Evolutionary conservation across 345 rosid species (phyloP), one percentile per base, ranked within the genome.

Genomic region (Salix koriyanagi): DNA sequence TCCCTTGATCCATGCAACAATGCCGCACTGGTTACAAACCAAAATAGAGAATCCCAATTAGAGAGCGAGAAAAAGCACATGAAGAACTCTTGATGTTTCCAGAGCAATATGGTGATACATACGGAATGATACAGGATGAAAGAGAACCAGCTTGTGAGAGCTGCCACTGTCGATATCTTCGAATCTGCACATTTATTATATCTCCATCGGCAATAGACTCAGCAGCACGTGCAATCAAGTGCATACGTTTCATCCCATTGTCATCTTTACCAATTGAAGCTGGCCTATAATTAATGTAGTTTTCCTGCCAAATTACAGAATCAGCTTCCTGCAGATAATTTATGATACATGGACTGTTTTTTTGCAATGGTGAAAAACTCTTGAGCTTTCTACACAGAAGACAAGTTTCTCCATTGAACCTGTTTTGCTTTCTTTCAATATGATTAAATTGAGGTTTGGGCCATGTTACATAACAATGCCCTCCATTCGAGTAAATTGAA

Each of bases 131-230:
- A 80, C 87, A 88, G 64, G 99, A 93, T 21, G 98, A 83, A 65
- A 96, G 89, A 67, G 88, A 89, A 84, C 90, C 72, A 72, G 94
- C 73, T 74, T 87, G 97, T 75, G 94, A 92, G 65, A 93, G 98
- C 79, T 96, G 97, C 99, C 99, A 96, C 77, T 90, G 99, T 64
- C 91, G 87, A 85, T 93, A 83, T 91, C 97, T 92, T 74, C 99
- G 90, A 81, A 96, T 92, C 84, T 93, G 98, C 72, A 93, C 98
- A 81, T 92, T 96, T 81, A 91, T 80, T 79, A 93, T 90, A 86
- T 96, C 99, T 67, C 97, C 98, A 82, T 93, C 89, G 1, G 90
- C 89, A 61, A 96, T 93, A 78, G 98, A 93, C 66, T 96, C 99
- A 77, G 99, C 97, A 85, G 99, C 91, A 67, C 85, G 94, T 66